phyloP scores from a whole-genome alignment of 2,329 filamentous ascomycete species.

The Verticillium isaacii region DNA sequence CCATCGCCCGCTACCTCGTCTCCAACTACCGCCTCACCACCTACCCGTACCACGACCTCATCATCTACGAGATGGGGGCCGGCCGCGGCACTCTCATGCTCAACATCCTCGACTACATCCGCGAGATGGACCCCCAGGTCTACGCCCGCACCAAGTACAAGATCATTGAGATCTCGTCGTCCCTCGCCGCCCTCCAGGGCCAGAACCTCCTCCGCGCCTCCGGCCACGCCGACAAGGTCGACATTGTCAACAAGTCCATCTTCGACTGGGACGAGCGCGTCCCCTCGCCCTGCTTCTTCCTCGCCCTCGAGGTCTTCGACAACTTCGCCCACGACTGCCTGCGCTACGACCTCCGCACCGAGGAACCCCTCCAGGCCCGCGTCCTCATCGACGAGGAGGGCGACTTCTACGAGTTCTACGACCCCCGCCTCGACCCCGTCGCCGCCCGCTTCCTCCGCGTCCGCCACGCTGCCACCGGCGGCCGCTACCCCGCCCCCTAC shows the following conservation, averaged over 20 bases:
- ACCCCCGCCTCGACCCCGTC: slow-evolving; percentile 72
- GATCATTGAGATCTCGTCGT: slow-evolving; percentile 90
- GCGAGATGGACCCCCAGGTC: slow-evolving; percentile 81
- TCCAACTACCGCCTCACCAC: slow-evolving; percentile 92
- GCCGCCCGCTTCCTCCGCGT: slow-evolving; percentile 79
- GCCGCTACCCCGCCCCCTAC: slow-evolving; percentile 60
- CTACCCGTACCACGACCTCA: slow-evolving; percentile 93
- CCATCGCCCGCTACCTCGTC: slow-evolving; percentile 91
- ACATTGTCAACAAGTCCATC: slow-evolving; percentile 91
- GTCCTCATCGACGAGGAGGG: slow-evolving; percentile 81
- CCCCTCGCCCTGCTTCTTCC: slow-evolving; percentile 93
- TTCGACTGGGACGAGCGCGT: slow-evolving; percentile 90
- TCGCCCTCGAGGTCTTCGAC: slow-evolving; percentile 97
- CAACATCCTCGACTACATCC: slow-evolving; percentile 95
- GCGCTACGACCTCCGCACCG: slow-evolving; percentile 80
- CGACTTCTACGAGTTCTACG: slow-evolving; percentile 95
- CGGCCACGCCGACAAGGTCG: slow-evolving; percentile 79
- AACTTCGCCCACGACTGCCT: slow-evolving; percentile 96
- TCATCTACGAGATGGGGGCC: slow-evolving; percentile 98
- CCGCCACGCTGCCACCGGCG: slow-evolving; percentile 69
- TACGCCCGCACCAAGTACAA: slow-evolving; percentile 91
- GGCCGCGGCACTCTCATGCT: slow-evolving; percentile 97
- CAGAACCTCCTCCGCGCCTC: slow-evolving; percentile 62
- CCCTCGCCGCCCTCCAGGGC: slow-evolving; percentile 73
- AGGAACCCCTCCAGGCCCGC: slow-evolving; percentile 78